Percentiles rank a stretch among this genome's conserved stretches.
These are phyloP conservation scores for Hygrophila difformis DNA, from an alignment of 257 asterid genomes.

Conservation along the genomic window DNA sequence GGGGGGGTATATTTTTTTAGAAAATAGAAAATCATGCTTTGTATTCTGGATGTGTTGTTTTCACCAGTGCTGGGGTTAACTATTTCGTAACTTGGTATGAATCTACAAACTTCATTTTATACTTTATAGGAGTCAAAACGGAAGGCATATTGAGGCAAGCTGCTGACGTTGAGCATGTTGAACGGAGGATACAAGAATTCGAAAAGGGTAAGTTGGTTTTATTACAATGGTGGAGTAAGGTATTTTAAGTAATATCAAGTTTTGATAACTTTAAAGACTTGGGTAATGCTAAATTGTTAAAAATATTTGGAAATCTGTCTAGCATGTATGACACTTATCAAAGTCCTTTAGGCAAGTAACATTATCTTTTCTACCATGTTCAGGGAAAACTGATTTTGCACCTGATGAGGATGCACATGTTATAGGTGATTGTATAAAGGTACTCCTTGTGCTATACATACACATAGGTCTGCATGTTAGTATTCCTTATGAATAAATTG, in stretches of 20 bases:
- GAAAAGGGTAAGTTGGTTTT: slow-evolving; percentile 60
- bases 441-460: slow-evolving; percentile 23
- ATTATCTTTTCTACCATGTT: background rate
- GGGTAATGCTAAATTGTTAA: too few species aligned
- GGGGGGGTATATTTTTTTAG: too few species aligned
- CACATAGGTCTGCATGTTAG: slow-evolving; percentile 11
- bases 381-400: slow-evolving; percentile 78
- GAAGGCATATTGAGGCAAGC: slow-evolving; percentile 99
- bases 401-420: slow-evolving; percentile 91
- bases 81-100: slow-evolving; percentile 23
- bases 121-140: slow-evolving; percentile 50
- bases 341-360: too few species aligned
- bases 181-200: slow-evolving; percentile 77
- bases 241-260: too few species aligned
- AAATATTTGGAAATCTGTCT: too few species aligned
- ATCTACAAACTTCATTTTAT: slow-evolving; percentile 19
- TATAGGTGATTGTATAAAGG: slow-evolving; percentile 96
- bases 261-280: too few species aligned
- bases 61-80: too few species aligned
- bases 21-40: too few species aligned
- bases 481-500: slow-evolving; percentile 11
- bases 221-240: too few species aligned
- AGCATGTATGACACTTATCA: background rate
- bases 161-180: slow-evolving; percentile 96
- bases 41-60: too few species aligned